Evolutionary conservation across 306 rosid species (phyloP).

Genomic region (Lablab purpureus): DNA sequence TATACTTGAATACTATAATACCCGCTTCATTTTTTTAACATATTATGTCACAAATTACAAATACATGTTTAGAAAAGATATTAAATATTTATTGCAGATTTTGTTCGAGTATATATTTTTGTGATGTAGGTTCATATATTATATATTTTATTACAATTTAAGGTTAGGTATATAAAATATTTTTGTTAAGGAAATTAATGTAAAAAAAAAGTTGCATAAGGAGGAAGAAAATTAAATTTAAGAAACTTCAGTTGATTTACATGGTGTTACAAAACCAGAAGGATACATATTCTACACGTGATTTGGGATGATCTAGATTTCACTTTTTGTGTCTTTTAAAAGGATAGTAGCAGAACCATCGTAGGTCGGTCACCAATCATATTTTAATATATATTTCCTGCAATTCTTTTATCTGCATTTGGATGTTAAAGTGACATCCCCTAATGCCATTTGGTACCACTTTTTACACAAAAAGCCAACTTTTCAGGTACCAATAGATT

Average conservation of each 20-base stretch:
- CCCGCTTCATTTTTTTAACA: too few relatives aligned
- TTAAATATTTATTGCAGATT: too few relatives aligned
- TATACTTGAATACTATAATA: too few relatives aligned
- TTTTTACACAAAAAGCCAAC: slow-evolving; percentile 55
- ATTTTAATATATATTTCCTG: slow-evolving; percentile 5
- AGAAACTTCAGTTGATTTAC: slow-evolving; percentile 1
- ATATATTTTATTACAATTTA: too few relatives aligned
- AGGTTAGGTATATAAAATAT: neutral
- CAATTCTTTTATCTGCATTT: neutral
- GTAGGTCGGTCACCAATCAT: slow-evolving; percentile 18
- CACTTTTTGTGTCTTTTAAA: slow-evolving; percentile 15
- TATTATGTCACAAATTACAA: too few relatives aligned
- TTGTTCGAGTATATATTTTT: too few relatives aligned
- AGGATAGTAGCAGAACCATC: neutral
- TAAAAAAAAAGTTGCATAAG: neutral
- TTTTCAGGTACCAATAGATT: slow-evolving; percentile 54
- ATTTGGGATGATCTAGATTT: slow-evolving; percentile 30
- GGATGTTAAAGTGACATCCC: slow-evolving; percentile 45
- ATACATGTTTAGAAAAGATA: too few relatives aligned
- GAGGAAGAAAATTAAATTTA: neutral
- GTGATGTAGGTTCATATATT: too few relatives aligned
- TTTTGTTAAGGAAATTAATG: neutral
- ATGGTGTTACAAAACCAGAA: slow-evolving; percentile 36
- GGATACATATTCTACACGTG: slow-evolving; percentile 26
- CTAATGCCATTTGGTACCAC: slow-evolving; percentile 50